A percentile compares a stretch with the other conserved stretches of the same genome.
Conservation (phyloP, 2,329 filamentous ascomycete genomes). For the Curvularia sp. region DNA sequence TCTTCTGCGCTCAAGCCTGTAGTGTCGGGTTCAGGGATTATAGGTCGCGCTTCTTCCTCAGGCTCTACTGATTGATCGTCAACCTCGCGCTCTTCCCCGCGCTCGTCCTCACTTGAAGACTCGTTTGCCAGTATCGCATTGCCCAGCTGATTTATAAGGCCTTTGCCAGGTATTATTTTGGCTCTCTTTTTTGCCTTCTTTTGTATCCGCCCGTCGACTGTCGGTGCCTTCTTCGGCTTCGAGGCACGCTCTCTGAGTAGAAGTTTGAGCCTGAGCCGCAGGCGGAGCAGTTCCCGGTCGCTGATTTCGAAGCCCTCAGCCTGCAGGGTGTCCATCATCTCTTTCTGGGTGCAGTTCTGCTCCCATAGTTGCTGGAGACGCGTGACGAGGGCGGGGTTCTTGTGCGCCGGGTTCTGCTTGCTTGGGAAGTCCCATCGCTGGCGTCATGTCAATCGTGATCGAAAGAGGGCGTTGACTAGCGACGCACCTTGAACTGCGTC, state of each 20-base stretch:
- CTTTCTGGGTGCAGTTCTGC: constrained; percentile 72
- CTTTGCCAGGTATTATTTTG: constrained; percentile 25
- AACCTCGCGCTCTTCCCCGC: constrained; percentile 20
- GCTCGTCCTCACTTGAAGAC: constrained; percentile 27
- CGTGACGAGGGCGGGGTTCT: constrained; percentile 70
- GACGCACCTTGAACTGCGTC: constrained; percentile 68
- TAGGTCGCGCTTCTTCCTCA: constrained; percentile 14
- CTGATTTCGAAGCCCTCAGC: constrained; percentile 77
- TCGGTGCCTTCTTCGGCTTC: constrained; percentile 61
- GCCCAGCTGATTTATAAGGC: constrained; percentile 38
- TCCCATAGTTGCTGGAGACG: constrained; percentile 82
- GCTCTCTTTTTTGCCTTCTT: constrained; percentile 25
- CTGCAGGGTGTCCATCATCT: constrained; percentile 75
- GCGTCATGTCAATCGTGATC: constrained; percentile 17
- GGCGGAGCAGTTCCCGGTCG: constrained; percentile 72
- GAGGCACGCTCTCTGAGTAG: constrained; percentile 61
- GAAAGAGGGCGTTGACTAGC: background rate
- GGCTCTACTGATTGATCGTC: background rate
- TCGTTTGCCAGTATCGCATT: constrained; percentile 39
- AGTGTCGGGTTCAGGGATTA: constrained; percentile 14
- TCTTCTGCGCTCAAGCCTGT: constrained; percentile 34
- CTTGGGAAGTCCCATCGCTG: constrained; percentile 77
- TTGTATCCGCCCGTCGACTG: constrained; percentile 18
- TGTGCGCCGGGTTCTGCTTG: constrained; percentile 75
- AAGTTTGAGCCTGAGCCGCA: constrained; percentile 74